These are phyloP conservation scores for Anisodus tanguticus DNA, from an alignment of 257 asterid species.

Conservation along the genomic window DNA sequence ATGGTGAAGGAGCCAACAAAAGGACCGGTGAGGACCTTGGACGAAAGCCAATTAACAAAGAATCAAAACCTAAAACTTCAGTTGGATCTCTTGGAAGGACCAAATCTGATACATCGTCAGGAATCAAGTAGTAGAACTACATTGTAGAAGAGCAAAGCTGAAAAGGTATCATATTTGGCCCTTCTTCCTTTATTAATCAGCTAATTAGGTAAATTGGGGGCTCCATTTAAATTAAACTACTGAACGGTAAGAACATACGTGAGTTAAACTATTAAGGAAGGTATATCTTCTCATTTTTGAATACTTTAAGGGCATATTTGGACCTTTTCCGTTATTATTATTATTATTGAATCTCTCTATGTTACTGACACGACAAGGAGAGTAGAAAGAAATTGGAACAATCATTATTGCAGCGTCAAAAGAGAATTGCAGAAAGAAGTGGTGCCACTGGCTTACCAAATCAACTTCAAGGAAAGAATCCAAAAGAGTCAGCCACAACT, in stretches of 20 bases:
- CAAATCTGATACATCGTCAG: slow-evolving; percentile 53
- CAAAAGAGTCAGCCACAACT: slow-evolving; percentile 46
- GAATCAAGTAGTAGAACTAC: slow-evolving; percentile 50
- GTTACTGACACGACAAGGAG: slow-evolving; percentile 65
- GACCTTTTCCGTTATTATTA: not conserved
- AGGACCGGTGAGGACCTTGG: slow-evolving; percentile 37
- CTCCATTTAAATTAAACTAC: no score
- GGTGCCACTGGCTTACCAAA: slow-evolving; percentile 45
- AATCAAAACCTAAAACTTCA: slow-evolving; percentile 45
- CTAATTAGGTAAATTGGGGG: no score
- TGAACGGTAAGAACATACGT: no score
- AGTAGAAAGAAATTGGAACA: slow-evolving; percentile 73
- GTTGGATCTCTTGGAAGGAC: slow-evolving; percentile 53
- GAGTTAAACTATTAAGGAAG: no score
- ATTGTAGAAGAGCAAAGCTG: slow-evolving; percentile 51
- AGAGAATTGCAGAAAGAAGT: slow-evolving; percentile 84
- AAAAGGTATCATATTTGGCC: slow-evolving; percentile 47
- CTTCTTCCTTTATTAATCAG: no score
- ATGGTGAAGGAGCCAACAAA: slow-evolving; percentile 40
- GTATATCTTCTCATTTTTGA: no score
- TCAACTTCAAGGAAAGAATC: slow-evolving; percentile 41
- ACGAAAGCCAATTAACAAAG: slow-evolving; percentile 48
- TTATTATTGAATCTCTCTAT: not conserved
- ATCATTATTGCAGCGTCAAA: slow-evolving; percentile 61
- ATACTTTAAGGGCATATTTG: no score